Evolutionary conservation across 805 yeast species (phyloP), one percentile per base, ranked within the genome.

Genomic region (Isabelozyma heimii): DNA sequence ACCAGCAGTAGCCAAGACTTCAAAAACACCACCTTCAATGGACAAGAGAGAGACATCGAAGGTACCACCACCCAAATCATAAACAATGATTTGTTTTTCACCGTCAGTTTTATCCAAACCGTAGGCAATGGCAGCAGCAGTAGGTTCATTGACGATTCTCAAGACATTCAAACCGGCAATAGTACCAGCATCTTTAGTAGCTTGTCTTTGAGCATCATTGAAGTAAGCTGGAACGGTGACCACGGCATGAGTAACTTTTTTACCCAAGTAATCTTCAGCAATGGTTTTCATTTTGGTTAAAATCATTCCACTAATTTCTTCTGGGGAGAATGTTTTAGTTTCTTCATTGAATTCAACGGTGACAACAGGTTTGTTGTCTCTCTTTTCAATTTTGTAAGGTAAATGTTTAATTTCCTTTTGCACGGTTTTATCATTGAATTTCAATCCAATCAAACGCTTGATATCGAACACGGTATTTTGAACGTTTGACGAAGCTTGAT

Each of bases 141-240:
- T 62, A 52, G 97, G 97, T 80, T 91, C 97, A 77, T 91, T 91
- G 65, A 91, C 91, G 71, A 91, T 91, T 79, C 97, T 85, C 72
- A 89, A 81, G 53, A 91, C 97, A 73, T 91, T 91, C 70, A 91
- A 81, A 66, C 97, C 97, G 51, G 97, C 95, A 81, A 91, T 91
- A 59, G 87, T 78, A 81, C 97, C 97, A 52, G 97, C 97, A 73
- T 91, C 97, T 81, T 91, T 91, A 65, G 97, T 91, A 53, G 97
- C 97, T 77, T 91, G 97, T 80, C 97, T 89, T 78, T 91, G 97
- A 48, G 97, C 90, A 73, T 91, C 97, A 76, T 91, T 91, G 82
- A 91, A 91, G 78, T 91, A 91, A 52, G 97, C 97, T 47, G 97
- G 97, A 57, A 91, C 97, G 46, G 97, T 91, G 66, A 91, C 88